Percentiles rank a stretch among this genome's conserved stretches.
These are phyloP conservation scores for Colletotrichum shisoi DNA, from an alignment of 2,329 filamentous ascomycete genomes.

Conservation along the genomic window DNA sequence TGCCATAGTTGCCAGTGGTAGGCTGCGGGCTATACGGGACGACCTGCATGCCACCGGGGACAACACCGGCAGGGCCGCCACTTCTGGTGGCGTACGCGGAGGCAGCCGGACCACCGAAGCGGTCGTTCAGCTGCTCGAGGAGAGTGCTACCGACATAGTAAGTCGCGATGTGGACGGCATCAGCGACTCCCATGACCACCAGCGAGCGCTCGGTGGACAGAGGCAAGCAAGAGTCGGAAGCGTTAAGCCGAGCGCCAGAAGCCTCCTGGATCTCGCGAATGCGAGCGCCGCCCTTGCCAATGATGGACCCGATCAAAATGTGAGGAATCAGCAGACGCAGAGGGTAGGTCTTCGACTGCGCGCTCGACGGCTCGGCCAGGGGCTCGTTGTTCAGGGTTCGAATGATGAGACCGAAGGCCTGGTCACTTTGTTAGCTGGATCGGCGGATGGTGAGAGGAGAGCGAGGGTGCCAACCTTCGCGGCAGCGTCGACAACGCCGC, in stretches of 20 bases:
- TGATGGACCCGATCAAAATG: constrained; percentile 97
- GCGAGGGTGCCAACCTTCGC: constrained; percentile 74
- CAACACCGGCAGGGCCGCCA: constrained; percentile 89
- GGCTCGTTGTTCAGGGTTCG: constrained; percentile 98
- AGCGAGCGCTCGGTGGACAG: constrained; percentile 97
- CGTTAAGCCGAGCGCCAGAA: constrained; percentile 94
- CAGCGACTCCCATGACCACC: constrained; percentile 95
- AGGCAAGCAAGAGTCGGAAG: constrained; percentile 92
- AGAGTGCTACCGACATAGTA: constrained; percentile 99
- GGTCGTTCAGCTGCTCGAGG: constrained; percentile 94
- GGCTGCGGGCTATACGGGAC: constrained; percentile 97
- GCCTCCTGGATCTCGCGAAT: constrained; percentile 99
- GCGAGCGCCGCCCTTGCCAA: constrained; percentile 93
- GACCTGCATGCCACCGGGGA: constrained; percentile 97
- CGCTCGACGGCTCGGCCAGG: constrained; percentile 83
- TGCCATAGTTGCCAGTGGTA: constrained; percentile 89
- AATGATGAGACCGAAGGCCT: constrained; percentile 98
- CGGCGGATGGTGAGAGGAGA: background rate
- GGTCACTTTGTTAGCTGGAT: constrained; percentile 29
- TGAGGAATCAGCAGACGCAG: constrained; percentile 94
- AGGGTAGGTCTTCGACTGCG: constrained; percentile 96
- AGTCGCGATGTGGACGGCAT: constrained; percentile 97
- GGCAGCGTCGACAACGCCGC: constrained; percentile 92
- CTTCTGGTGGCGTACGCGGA: constrained; percentile 98
- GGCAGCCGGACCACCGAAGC: constrained; percentile 92